Base-by-base conservation (phyloP, 352 stramenopile species). In the Phytopythium vexans region DNA sequence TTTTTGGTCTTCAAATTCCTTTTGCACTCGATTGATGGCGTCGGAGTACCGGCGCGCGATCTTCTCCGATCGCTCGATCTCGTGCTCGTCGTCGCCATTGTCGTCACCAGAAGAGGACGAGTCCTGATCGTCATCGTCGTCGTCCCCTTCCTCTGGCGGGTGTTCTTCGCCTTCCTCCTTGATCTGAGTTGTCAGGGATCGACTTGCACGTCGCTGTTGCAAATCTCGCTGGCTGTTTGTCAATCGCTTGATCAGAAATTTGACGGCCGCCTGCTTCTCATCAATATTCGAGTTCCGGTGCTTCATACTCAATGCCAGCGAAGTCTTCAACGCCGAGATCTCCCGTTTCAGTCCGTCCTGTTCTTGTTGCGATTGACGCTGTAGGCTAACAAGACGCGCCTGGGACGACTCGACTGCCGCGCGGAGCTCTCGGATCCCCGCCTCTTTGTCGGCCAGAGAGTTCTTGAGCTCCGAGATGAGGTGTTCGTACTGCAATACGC, bases 381-480 rank as follows among this genome's bases (percentile, higher is more conserved):
- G 68, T 8, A 82, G 39, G 32, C 32, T 50, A 9, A 70, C 54
- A 14, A 76, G 49, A 4, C 75, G 61, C 6, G 63, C 14, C 37
- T 86, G 77, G 1, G 62, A 54, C 10, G 76, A 70, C 1, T 63
- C 60, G 6, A 82, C 52, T 6, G 66, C 56, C 32, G 35, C 49
- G 27, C 75, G 62, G 7, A 72, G 65, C 37, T 78, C 66, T 4
- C 46, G 40, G 12, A 86, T 48, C 3, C 63, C 69, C 33, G 52
- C 60, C 8, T 82, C 61, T 31, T 82, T 82, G 34, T 79, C 77
- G 8, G 62, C 50, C 0, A 88, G 45, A 2, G 75, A 62, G 15
- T 54, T 77, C 66, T 88, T 88, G 5, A 88, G 64, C 49, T 88
- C 77, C 1, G 82, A 67, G 34, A 88, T 86, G 12, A 88, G 60